Conservation (phyloP, 2,329 filamentous ascomycete genomes). For the Clonostachys solani region DNA sequence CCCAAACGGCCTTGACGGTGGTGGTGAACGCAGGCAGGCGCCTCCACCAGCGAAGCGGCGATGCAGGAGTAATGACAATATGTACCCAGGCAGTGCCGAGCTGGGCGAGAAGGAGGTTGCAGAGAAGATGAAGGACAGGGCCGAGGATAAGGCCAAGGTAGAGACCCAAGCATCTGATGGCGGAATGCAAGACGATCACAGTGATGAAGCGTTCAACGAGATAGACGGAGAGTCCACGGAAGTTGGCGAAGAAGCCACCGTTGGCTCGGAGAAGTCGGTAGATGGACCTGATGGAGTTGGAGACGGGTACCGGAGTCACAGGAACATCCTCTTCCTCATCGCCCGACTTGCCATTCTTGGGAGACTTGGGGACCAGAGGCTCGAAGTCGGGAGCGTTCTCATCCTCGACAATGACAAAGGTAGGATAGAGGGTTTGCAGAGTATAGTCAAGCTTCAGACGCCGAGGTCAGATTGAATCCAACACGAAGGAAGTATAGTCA, state of each 20-base stretch:
- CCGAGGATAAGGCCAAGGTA: slow-evolving; percentile 43
- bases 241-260: slow-evolving; percentile 61
- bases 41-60: slow-evolving; percentile 57
- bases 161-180: slow-evolving; percentile 27
- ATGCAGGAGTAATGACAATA: slow-evolving; percentile 72
- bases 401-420: slow-evolving; percentile 55
- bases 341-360: slow-evolving; percentile 21
- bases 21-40: slow-evolving; percentile 64
- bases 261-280: slow-evolving; percentile 53
- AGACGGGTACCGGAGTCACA: slow-evolving; percentile 32
- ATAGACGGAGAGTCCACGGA: slow-evolving; percentile 61
- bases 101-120: slow-evolving; percentile 60
- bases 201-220: slow-evolving; percentile 30
- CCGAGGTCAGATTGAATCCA: neutral
- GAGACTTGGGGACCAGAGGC: slow-evolving; percentile 37
- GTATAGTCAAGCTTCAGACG: slow-evolving; percentile 16
- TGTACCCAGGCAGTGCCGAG: slow-evolving; percentile 80
- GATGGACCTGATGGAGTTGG: slow-evolving; percentile 45
- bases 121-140: slow-evolving; percentile 40
- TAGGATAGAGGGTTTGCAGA: slow-evolving; percentile 42
- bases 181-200: slow-evolving; percentile 17
- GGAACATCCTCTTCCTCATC: slow-evolving; percentile 24
- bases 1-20: slow-evolving; percentile 63
- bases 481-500: neutral
- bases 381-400: slow-evolving; percentile 52